Conservation (phyloP, 805 yeast species). For the Blastobotrys attinorum region DNA sequence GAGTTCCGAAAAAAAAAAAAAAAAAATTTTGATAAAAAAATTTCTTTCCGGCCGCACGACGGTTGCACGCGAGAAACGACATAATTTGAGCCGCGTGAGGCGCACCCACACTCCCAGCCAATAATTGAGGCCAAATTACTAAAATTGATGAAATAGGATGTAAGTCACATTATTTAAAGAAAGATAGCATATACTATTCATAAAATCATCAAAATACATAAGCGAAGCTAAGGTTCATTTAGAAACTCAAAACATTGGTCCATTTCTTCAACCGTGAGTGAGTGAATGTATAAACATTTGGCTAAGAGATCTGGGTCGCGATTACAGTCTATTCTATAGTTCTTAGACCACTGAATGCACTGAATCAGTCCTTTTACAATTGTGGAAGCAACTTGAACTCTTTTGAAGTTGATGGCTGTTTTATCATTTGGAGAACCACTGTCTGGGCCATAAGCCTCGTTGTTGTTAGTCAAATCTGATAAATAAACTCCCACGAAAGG, state of each 20-base stretch:
- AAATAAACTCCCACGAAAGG: conserved; percentile 86
- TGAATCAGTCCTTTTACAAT: conserved; percentile 71
- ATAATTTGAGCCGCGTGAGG: too few species aligned
- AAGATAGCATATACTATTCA: too few species aligned
- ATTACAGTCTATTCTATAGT: conserved; percentile 43
- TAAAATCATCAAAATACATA: too few species aligned
- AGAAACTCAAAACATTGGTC: conserved; percentile 17
- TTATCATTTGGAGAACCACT: conserved; percentile 24
- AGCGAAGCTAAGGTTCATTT: background rate
- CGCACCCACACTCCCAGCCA: too few species aligned
- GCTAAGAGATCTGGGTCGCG: conserved; percentile 60
- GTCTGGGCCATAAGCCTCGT: conserved; percentile 34
- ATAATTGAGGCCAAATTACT: too few species aligned
- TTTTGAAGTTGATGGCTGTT: conserved; percentile 65
- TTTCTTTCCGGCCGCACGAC: background rate
- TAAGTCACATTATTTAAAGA: too few species aligned
- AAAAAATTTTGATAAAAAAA: conserved; percentile 4
- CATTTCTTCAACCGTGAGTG: conserved; percentile 24
- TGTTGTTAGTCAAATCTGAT: conserved; percentile 72
- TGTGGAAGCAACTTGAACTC: conserved; percentile 66
- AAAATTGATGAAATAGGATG: too few species aligned
- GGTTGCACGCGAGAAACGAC: too few species aligned
- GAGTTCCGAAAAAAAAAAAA: conserved; percentile 7
- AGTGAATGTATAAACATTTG: conserved; percentile 68
- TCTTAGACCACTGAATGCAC: conserved; percentile 76